phyloP scores from a whole-genome alignment of 177 flowering plant genomes.

The Vitis hybrid region DNA sequence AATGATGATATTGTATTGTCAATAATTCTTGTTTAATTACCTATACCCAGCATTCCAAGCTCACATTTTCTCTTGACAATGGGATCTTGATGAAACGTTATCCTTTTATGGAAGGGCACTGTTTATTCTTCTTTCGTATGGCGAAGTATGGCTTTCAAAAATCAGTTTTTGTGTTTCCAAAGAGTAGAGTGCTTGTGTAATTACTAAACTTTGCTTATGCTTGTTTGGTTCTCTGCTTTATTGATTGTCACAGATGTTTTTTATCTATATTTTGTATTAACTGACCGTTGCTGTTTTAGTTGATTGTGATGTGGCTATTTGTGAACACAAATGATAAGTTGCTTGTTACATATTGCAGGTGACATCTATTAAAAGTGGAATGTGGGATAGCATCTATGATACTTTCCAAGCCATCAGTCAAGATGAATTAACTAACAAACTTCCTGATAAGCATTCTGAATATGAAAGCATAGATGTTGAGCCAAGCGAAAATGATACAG shows the following conservation, averaged over 20 bases:
- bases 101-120: neutral
- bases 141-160: too few relatives aligned
- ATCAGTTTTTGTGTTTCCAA: too few relatives aligned
- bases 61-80: too few relatives aligned
- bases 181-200: too few relatives aligned
- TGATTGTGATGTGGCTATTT: neutral
- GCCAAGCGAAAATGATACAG: slow-evolving; percentile 31
- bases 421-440: slow-evolving; percentile 15
- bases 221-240: too few relatives aligned
- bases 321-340: neutral
- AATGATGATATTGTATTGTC: too few relatives aligned
- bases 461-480: slow-evolving; percentile 51
- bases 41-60: too few relatives aligned
- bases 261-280: too few relatives aligned
- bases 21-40: too few relatives aligned
- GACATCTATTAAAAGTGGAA: slow-evolving; percentile 65
- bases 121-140: neutral
- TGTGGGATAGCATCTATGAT: slow-evolving; percentile 87
- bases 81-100: too few relatives aligned
- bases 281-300: neutral
- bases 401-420: slow-evolving; percentile 42
- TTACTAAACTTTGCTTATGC: too few relatives aligned
- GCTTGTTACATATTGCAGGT: slow-evolving; percentile 44
- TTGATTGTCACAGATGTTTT: too few relatives aligned
- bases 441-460: slow-evolving; percentile 24